Evolutionary conservation across 352 stramenopile genomes (phyloP).

Genomic region (Globisporangium uncinulatum): DNA sequence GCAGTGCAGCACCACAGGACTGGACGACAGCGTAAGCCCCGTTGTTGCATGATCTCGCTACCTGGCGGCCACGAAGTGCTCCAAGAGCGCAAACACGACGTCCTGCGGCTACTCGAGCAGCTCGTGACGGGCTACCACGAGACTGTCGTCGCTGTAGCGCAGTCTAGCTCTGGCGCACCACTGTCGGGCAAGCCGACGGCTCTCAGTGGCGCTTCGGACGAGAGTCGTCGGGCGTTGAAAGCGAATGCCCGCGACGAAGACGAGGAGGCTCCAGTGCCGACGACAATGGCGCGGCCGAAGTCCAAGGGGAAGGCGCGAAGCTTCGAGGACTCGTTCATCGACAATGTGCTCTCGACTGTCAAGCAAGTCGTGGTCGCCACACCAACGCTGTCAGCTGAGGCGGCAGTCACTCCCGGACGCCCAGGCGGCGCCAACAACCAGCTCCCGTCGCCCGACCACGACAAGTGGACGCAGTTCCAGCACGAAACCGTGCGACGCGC

Average conservation of each 20-base stretch:
- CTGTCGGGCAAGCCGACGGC: not conserved
- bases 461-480: constrained; percentile 40
- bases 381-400: not conserved
- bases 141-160: constrained; percentile 48
- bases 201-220: not conserved
- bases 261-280: not conserved
- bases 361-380: constrained; percentile 26
- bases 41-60: constrained; percentile 75
- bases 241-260: constrained; percentile 1
- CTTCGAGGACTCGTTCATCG: constrained; percentile 88
- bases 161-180: not conserved
- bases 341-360: constrained; percentile 72
- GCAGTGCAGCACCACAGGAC: constrained; percentile 3
- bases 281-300: not conserved
- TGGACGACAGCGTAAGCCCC: constrained; percentile 1
- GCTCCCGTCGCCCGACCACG: constrained; percentile 22
- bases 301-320: constrained; percentile 7
- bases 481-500: constrained; percentile 21
- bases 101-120: constrained; percentile 89
- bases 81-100: constrained; percentile 89
- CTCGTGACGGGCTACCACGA: constrained; percentile 93
- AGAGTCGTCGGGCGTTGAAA: not conserved
- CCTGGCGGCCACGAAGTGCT: constrained; percentile 91
- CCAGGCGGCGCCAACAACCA: constrained; percentile 21
- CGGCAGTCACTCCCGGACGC: constrained; percentile 2